These are phyloP conservation scores for Chaetomiaceae sp. DNA, from an alignment of 2,329 filamentous ascomycete genomes.

Conservation along the genomic window DNA sequence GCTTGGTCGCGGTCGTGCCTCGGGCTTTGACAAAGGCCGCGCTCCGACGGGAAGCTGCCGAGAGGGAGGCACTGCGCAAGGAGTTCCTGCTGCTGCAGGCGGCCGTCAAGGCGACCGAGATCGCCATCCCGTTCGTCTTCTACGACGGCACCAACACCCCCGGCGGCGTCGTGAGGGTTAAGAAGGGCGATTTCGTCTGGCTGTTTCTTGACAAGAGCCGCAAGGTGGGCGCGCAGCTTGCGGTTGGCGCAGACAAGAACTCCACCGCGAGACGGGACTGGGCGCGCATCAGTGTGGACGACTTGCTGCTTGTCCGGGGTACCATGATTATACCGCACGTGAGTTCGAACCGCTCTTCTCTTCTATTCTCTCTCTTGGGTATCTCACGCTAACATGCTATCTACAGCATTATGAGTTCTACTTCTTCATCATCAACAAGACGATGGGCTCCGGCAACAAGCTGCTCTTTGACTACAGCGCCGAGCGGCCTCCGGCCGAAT, in stretches of 20 bases:
- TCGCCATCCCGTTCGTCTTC: constrained; percentile 90
- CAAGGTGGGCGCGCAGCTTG: constrained; percentile 80
- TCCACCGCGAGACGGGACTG: constrained; percentile 70
- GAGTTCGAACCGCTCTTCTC: constrained; percentile 44
- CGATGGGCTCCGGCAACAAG: constrained; percentile 62
- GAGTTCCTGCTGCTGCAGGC: constrained; percentile 82
- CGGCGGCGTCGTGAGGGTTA: constrained; percentile 75
- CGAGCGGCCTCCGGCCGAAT: constrained; percentile 31
- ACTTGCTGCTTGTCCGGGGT: constrained; percentile 86
- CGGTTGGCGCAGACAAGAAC: constrained; percentile 60
- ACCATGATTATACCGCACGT: constrained; percentile 93
- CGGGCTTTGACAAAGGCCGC: constrained; percentile 60
- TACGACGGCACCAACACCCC: constrained; percentile 91
- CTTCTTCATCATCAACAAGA: constrained; percentile 90
- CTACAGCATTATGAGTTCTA: constrained; percentile 91
- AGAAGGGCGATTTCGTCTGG: constrained; percentile 92
- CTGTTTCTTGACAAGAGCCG: constrained; percentile 85
- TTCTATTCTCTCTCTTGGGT: too few species aligned
- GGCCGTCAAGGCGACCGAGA: constrained; percentile 79
- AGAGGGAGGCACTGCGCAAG: constrained; percentile 65
- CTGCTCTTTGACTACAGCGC: constrained; percentile 70
- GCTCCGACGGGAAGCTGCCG: constrained; percentile 67
- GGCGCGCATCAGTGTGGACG: constrained; percentile 90
- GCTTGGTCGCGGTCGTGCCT: constrained; percentile 57
- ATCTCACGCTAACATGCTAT: too few species aligned